Base-by-base conservation (phyloP, 495 filamentous ascomycete genomes). In the Tetracladium marchalianum region DNA sequence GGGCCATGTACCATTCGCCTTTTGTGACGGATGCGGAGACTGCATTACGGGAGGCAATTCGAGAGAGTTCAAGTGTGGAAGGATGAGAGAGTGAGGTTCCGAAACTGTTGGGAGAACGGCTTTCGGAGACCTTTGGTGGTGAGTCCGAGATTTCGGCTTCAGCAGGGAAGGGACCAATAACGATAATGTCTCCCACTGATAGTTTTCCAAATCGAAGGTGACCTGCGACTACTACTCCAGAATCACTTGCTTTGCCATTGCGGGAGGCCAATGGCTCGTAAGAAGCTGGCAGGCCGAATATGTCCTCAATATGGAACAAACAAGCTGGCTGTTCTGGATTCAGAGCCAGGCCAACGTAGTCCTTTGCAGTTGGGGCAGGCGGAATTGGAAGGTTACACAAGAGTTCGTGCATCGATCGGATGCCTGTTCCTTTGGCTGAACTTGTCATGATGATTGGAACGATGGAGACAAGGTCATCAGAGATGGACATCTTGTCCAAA, bases 401-500 rank as follows among this genome's bases (percentile, higher is more conserved):
- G 6, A 97, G 69, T 22, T 86, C 85, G 62, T 98, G 92, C 10
- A 95, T 57, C 45, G 82, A 71, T 15, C 79, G 76, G 44, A 97
- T 81, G 1, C 90, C 90, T 11, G 77, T 78, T 1, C 90, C 92
- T 58, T 83, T 84, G 4, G 94, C 81, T 9, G 89, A 84, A 52
- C 88, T 95, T 15, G 88, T 89, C 18, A 97, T 72, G 2, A 95
- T 63, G 49, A 98, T 90, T 1, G 93, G 92, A 8, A 97, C 85
- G 35, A 76, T 66, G 3, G 65, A 64, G 15, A 66, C 56, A 36
- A 77, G 61, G 32, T 72, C 73, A 10, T 69, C 60, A 27, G 15
- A 12, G 11, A 62, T 65, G 16, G 64, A 53, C 4, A 80, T 68
- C 8, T 62, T 62, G 22, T 62, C 60, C 15, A 83, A 61, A 0